These are phyloP conservation scores for Xylariomycetidae sp. DNA, from an alignment of 2,329 filamentous ascomycete species.

Conservation along the genomic window DNA sequence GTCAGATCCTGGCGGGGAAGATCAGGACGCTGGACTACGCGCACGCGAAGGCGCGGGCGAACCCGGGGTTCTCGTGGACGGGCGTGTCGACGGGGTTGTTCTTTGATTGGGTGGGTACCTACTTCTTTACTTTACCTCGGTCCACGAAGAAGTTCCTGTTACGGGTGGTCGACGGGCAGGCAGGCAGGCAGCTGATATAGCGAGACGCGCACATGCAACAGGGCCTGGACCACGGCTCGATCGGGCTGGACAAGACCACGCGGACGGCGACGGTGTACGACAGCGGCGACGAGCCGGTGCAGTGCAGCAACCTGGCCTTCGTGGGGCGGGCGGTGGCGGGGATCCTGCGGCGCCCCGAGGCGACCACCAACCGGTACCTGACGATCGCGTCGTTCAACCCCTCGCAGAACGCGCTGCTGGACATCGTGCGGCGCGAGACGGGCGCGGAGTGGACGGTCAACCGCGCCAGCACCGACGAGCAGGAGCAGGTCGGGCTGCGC, in stretches of 20 bases:
- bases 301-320: slow-evolving; percentile 42
- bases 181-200: no score
- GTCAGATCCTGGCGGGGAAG: slow-evolving; percentile 21
- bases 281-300: slow-evolving; percentile 46
- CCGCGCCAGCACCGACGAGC: slow-evolving; percentile 26
- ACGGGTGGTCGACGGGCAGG: no score
- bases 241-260: slow-evolving; percentile 43
- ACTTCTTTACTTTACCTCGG: no score
- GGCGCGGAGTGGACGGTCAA: slow-evolving; percentile 45
- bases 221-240: slow-evolving; percentile 41
- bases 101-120: slow-evolving; percentile 48
- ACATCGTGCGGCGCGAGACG: slow-evolving; percentile 44
- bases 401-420: slow-evolving; percentile 52
- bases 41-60: slow-evolving; percentile 38
- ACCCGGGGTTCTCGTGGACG: slow-evolving; percentile 50
- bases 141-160: no score
- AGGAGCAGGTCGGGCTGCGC: slow-evolving; percentile 32
- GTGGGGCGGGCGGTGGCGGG: slow-evolving; percentile 47
- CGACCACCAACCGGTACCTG: slow-evolving; percentile 53
- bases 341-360: slow-evolving; percentile 39
- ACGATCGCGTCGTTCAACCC: slow-evolving; percentile 51
- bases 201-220: no score
- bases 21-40: slow-evolving; percentile 42
- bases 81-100: slow-evolving; percentile 52
- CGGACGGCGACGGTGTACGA: slow-evolving; percentile 51